These are phyloP conservation scores for Candida tunisiensis DNA, from an alignment of 1,139 yeast species.

Conservation along the genomic window DNA sequence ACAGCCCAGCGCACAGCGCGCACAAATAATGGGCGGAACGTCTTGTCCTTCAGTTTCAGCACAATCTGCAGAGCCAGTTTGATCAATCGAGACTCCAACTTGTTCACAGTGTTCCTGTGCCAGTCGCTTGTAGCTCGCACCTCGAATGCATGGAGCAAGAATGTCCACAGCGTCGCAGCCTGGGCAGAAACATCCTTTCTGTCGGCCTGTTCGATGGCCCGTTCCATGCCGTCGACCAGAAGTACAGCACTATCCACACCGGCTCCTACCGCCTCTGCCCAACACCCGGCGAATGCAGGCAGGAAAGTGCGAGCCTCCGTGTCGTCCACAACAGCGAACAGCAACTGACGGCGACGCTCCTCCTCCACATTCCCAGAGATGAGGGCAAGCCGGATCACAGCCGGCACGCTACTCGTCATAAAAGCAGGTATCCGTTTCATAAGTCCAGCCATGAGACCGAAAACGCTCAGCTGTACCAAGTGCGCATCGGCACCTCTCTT, in stretches of 20 bases:
- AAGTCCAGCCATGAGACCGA: slow-evolving; percentile 58
- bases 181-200: slow-evolving; percentile 60
- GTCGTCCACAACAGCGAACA: slow-evolving; percentile 47
- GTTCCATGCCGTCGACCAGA: slow-evolving; percentile 48
- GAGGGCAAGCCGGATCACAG: slow-evolving; percentile 41
- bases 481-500: slow-evolving; percentile 13
- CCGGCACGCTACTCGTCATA: slow-evolving; percentile 50
- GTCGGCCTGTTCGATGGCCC: slow-evolving; percentile 46
- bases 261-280: slow-evolving; percentile 37
- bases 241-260: slow-evolving; percentile 43
- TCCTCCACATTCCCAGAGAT: slow-evolving; percentile 32
- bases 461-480: slow-evolving; percentile 30
- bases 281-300: slow-evolving; percentile 41
- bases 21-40: slow-evolving; percentile 84
- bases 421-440: slow-evolving; percentile 80
- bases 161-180: slow-evolving; percentile 52
- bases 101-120: slow-evolving; percentile 59
- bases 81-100: slow-evolving; percentile 66
- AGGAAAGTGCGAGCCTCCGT: slow-evolving; percentile 51
- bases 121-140: slow-evolving; percentile 31
- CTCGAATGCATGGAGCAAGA: slow-evolving; percentile 59
- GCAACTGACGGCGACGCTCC: slow-evolving; percentile 45
- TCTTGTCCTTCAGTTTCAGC: slow-evolving; percentile 83
- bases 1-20: slow-evolving; percentile 87
- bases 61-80: slow-evolving; percentile 61